phyloP scores from a whole-genome alignment of 2,329 filamentous ascomycete genomes.

The Epichloe elymi region DNA sequence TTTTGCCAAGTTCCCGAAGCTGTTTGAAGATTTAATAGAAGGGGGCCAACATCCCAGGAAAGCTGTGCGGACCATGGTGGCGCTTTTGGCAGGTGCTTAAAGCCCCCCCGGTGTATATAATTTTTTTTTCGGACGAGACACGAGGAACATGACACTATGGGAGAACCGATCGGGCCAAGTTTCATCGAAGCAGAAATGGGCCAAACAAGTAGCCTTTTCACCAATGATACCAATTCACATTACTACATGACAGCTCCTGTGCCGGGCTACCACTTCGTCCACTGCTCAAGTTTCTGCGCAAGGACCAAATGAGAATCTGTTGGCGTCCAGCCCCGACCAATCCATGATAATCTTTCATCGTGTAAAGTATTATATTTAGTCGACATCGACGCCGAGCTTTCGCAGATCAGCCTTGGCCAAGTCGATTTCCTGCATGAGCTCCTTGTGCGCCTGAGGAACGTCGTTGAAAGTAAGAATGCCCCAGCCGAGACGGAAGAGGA shows the following conservation, averaged over 20 bases:
- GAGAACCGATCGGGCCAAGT: not conserved
- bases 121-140: constrained; percentile 7
- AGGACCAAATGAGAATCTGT: not conserved
- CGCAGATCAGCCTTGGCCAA: constrained; percentile 61
- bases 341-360: not conserved
- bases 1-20: constrained; percentile 41
- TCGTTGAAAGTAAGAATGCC: constrained; percentile 96
- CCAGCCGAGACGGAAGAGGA: constrained; percentile 82
- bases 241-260: not conserved
- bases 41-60: constrained; percentile 39
- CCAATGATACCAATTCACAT: constrained; percentile 4
- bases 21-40: constrained; percentile 47
- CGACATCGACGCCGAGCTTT: constrained; percentile 63
- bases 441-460: constrained; percentile 77
- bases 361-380: constrained; percentile 32
- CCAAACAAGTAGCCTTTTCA: constrained; percentile 1
- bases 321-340: not conserved
- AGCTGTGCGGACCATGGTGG: constrained; percentile 46
- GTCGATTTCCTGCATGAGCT: constrained; percentile 77
- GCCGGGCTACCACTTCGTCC: not conserved
- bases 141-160: constrained; percentile 4
- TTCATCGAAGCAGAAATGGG: not conserved
- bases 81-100: constrained; percentile 40
- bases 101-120: constrained; percentile 7
- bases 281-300: not conserved